These are phyloP conservation scores for Ceratocystis albifundus DNA, from an alignment of 2,329 filamentous ascomycete species.

Conservation along the genomic window DNA sequence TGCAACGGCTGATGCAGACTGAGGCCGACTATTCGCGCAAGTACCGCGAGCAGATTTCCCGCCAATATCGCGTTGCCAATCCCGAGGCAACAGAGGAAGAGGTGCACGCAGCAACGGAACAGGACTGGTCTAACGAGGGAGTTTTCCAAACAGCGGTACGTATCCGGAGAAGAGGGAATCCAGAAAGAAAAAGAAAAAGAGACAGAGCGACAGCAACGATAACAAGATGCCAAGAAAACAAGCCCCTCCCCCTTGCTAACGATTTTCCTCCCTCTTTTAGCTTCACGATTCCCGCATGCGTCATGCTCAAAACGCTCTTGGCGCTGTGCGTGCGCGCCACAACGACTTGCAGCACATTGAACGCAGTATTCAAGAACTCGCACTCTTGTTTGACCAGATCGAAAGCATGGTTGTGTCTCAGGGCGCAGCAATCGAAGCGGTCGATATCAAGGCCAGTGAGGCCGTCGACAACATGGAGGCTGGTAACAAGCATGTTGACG, in stretches of 20 bases:
- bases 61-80: conserved; percentile 73
- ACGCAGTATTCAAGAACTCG: conserved; percentile 58
- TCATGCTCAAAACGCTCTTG: conserved; percentile 41
- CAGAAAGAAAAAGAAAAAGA: background rate
- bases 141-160: conserved; percentile 73
- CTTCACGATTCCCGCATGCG: conserved; percentile 18
- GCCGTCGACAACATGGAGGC: conserved; percentile 56
- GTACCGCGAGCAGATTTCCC: conserved; percentile 65
- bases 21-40: conserved; percentile 59
- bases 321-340: conserved; percentile 69
- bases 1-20: conserved; percentile 58
- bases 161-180: conserved; percentile 25
- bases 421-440: conserved; percentile 49
- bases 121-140: conserved; percentile 66
- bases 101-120: conserved; percentile 54
- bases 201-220: background rate
- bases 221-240: background rate
- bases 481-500: conserved; percentile 43
- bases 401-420: conserved; percentile 64
- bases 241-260: background rate
- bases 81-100: conserved; percentile 66
- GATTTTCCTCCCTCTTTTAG: conserved; percentile 11
- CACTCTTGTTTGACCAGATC: conserved; percentile 60
- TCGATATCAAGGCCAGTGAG: conserved; percentile 54
- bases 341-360: conserved; percentile 75